These are phyloP conservation scores for Centrapalus pauciflorus DNA, from an alignment of 129 eudicot species.

Conservation along the genomic window DNA sequence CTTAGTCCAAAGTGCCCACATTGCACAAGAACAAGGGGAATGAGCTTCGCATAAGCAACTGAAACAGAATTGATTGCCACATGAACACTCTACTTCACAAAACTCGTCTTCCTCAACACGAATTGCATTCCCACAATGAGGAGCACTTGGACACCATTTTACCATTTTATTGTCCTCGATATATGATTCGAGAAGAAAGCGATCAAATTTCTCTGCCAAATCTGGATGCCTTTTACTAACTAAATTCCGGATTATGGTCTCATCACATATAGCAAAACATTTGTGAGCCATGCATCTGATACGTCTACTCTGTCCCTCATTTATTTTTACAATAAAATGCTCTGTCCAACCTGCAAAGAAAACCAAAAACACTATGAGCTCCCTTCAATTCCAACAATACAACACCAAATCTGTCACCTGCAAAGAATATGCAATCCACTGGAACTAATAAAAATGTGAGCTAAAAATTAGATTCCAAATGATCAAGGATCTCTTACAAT, in stretches of 20 bases:
- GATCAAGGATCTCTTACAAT: slow-evolving; percentile 47
- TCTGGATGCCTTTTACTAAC: slow-evolving; percentile 71
- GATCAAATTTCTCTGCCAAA: slow-evolving; percentile 86
- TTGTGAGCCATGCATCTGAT: slow-evolving; percentile 91
- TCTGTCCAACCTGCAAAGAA: slow-evolving; percentile 73
- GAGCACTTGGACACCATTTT: slow-evolving; percentile 93
- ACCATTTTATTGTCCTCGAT: slow-evolving; percentile 93
- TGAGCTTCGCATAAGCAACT: slow-evolving; percentile 83
- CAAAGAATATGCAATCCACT: slow-evolving; percentile 4
- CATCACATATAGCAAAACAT: slow-evolving; percentile 79
- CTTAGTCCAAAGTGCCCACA: slow-evolving; percentile 88
- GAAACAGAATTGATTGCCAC: slow-evolving; percentile 89
- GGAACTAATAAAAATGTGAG: not conserved
- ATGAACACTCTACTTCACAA: slow-evolving; percentile 90
- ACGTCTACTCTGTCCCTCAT: slow-evolving; percentile 90
- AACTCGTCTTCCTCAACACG: slow-evolving; percentile 86
- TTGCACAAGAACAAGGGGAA: slow-evolving; percentile 90
- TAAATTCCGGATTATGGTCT: slow-evolving; percentile 54
- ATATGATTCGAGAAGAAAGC: slow-evolving; percentile 84
- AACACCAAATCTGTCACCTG: not conserved
- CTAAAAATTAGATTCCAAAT: not conserved
- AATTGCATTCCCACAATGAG: slow-evolving; percentile 93
- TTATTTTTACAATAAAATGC: slow-evolving; percentile 88
- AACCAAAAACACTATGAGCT: not conserved
- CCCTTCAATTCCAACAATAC: not conserved